phyloP scores from a whole-genome alignment of 495 filamentous ascomycete genomes.

The Penicillium paxilli region DNA sequence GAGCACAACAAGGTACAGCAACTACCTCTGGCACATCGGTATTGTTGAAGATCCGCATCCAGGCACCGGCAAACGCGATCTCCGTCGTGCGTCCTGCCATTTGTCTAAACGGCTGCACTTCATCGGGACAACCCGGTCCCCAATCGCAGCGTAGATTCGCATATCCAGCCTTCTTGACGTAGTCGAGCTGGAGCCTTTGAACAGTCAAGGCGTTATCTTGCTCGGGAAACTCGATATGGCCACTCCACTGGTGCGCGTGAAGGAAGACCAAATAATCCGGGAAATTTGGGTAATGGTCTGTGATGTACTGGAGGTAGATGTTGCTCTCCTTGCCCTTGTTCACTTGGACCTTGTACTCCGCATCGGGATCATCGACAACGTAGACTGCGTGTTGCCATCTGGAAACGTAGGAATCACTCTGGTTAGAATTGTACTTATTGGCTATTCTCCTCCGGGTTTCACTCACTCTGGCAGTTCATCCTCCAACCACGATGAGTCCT shows the following conservation, averaged over 20 bases:
- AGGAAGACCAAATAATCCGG: constrained; percentile 51
- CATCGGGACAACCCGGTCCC: constrained; percentile 45
- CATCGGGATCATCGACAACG: constrained; percentile 56
- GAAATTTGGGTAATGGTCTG: constrained; percentile 49
- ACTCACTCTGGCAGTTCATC: constrained; percentile 41
- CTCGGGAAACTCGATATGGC: constrained; percentile 43
- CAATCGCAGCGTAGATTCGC: constrained; percentile 49
- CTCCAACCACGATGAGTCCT: constrained; percentile 42
- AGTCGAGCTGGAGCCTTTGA: constrained; percentile 37
- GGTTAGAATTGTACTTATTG: neutral
- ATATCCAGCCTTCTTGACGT: constrained; percentile 46
- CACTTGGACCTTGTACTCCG: constrained; percentile 33
- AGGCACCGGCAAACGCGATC: constrained; percentile 32
- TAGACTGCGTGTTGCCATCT: constrained; percentile 57
- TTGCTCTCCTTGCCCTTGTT: constrained; percentile 53
- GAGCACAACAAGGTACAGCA: constrained; percentile 62
- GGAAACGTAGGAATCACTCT: neutral
- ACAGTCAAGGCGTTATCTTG: constrained; percentile 45
- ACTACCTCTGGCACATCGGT: constrained; percentile 46
- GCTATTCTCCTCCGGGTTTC: neutral
- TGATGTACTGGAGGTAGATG: constrained; percentile 52
- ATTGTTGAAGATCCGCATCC: constrained; percentile 47
- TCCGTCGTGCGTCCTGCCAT: constrained; percentile 20
- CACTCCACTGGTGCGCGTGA: constrained; percentile 44
- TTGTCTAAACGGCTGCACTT: constrained; percentile 38